Base-by-base conservation (phyloP, 2,329 filamentous ascomycete genomes). In the Exophiala alcalophila region DNA sequence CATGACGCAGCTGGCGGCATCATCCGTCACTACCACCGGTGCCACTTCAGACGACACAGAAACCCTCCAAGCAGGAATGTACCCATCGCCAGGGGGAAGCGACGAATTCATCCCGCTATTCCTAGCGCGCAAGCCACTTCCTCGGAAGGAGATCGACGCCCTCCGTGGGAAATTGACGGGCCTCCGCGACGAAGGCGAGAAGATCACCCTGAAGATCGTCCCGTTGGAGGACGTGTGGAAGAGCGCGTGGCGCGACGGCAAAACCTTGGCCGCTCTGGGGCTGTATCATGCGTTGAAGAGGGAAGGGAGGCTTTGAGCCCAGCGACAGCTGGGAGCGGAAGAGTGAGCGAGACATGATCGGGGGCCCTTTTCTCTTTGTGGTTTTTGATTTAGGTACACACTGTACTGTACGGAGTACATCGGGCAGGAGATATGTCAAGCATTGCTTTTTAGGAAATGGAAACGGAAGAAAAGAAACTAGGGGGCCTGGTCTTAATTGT, bases 31-130 rank as follows among this genome's bases (percentile, higher is more conserved):
- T 11, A 14, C n/a, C 3, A 6, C 9, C 19, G n/a, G 12, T 4
- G 18, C 15, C 3, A 15, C 38, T 5, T 21, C 44, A 2, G 49
- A 44, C 11, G 53, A 58, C 3, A 57, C 57, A 0, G 62, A 60
- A 5, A 52, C 56, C 2, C 50, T 78, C 7, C 71, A 74, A 46
- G 61, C 67, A 35, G 73, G 66, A 0, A 64, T 77, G 32, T 80
- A 80, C 54, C 72, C 75, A 0, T 73, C 68, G 9, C 63, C 73
- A 1, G 77, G 77, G 2, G 77, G 72, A 2, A 74, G 73, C 44
- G 77, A 81, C 56, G 77, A 81, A 48, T 79, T 76, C 51, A 73
- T 80, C 18, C 73, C 75, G 0, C 54, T 80, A 4, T 76, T 79
- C 46, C 54, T 79, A 21, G 75, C 70, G 48, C 69, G 77, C 56